phyloP scores from a whole-genome alignment of 108 stramenopile species.

The Pseudonitzschia pungens region DNA sequence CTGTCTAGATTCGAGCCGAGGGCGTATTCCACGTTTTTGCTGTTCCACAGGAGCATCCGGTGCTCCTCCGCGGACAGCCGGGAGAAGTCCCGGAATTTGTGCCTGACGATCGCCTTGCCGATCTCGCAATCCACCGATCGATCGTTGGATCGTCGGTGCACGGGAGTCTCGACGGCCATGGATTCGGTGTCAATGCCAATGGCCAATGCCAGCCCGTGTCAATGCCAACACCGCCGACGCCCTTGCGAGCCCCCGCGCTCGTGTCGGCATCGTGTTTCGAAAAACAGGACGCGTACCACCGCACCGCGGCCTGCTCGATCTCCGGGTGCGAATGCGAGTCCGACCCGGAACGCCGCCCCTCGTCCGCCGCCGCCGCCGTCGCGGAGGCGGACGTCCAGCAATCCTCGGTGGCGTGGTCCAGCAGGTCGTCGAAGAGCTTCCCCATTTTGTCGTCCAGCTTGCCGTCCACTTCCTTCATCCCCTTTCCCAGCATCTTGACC shows the following conservation, averaged over 20 bases:
- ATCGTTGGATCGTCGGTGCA: slow-evolving; percentile 55
- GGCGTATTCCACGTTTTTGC: slow-evolving; percentile 73
- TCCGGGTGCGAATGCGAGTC: not conserved
- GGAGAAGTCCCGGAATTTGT: slow-evolving; percentile 38
- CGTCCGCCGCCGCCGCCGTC: not conserved
- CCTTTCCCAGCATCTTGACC: slow-evolving; percentile 46
- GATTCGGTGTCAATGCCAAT: not conserved
- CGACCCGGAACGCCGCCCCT: not conserved
- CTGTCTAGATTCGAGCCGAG: slow-evolving; percentile 54
- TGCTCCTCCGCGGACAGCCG: slow-evolving; percentile 47
- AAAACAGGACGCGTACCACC: slow-evolving; percentile 50
- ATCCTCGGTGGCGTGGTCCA: slow-evolving; percentile 56
- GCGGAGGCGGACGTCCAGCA: slow-evolving; percentile 31
- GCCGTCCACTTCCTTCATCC: slow-evolving; percentile 26
- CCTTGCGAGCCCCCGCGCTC: not conserved
- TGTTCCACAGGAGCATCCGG: slow-evolving; percentile 72
- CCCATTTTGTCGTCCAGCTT: slow-evolving; percentile 44
- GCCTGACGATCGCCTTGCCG: slow-evolving; percentile 40
- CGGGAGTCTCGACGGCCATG: slow-evolving; percentile 19
- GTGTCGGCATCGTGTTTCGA: not conserved
- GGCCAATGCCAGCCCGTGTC: too few species aligned
- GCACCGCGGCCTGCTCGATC: slow-evolving; percentile 25
- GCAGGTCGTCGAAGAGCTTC: slow-evolving; percentile 53
- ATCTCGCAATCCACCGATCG: slow-evolving; percentile 49
- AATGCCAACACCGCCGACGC: too few species aligned